These are phyloP conservation scores for Mucor velutinosus DNA, from an alignment of 371 early-diverging fungal genomes.

Conservation along the genomic window DNA sequence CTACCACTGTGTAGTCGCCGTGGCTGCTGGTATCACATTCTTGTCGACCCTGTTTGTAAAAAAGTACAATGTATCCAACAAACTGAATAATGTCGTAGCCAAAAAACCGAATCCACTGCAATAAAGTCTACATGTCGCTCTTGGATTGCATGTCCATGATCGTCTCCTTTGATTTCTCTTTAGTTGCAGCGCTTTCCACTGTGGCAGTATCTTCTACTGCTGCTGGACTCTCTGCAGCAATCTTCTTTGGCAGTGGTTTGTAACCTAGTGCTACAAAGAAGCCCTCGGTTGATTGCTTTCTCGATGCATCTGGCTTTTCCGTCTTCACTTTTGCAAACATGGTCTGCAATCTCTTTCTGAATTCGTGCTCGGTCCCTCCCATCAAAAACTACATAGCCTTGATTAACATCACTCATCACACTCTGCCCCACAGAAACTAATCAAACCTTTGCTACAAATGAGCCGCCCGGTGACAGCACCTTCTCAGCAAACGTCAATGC, in stretches of 20 bases:
- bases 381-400: conserved; percentile 52
- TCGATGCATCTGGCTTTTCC: conserved; percentile 73
- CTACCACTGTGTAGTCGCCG: not conserved
- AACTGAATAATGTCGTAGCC: not conserved
- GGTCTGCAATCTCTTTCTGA: conserved; percentile 43
- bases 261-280: conserved; percentile 70
- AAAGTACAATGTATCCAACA: not conserved
- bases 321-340: conserved; percentile 54
- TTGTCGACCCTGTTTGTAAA: not conserved
- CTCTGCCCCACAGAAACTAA: too few relatives aligned
- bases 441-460: conserved; percentile 70
- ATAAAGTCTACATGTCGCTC: not conserved
- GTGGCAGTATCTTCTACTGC: not conserved
- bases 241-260: conserved; percentile 7
- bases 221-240: not conserved
- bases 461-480: conserved; percentile 62
- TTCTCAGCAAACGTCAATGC: conserved; percentile 65
- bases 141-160: not conserved
- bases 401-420: too few relatives aligned
- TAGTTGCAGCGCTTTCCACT: not conserved
- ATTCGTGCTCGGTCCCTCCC: conserved; percentile 64
- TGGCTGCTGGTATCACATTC: not conserved
- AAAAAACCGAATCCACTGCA: not conserved
- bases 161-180: not conserved
- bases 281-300: conserved; percentile 76